Percentiles rank a stretch among this genome's conserved stretches.
These are phyloP conservation scores for Daldinia eschscholtzii DNA, from an alignment of 2,329 filamentous ascomycete genomes.

Conservation along the genomic window DNA sequence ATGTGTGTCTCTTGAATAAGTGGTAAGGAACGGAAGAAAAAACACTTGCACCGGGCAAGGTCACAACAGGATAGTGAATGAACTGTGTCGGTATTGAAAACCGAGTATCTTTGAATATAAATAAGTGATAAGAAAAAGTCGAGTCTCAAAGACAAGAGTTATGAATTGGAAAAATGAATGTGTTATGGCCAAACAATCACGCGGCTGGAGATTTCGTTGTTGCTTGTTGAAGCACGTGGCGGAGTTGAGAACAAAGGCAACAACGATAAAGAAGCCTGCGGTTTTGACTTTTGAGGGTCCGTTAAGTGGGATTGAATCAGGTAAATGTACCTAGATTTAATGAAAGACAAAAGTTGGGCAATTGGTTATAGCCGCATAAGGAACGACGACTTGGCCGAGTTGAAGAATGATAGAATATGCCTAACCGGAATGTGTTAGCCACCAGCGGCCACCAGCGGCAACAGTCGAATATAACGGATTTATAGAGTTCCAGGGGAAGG, in stretches of 20 bases:
- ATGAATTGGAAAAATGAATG: conserved; percentile 24
- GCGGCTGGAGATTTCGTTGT: conserved; percentile 28
- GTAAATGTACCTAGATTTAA: conserved; percentile 11
- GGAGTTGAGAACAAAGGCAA: conserved; percentile 34
- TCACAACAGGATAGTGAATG: conserved; percentile 12
- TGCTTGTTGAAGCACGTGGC: conserved; percentile 18
- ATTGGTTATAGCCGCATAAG: conserved; percentile 47
- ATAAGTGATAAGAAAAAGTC: conserved; percentile 27
- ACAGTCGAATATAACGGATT: conserved; percentile 27
- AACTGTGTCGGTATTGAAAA: background rate
- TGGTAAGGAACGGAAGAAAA: conserved; percentile 16
- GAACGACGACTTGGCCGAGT: conserved; percentile 49
- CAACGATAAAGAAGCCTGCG: conserved; percentile 32
- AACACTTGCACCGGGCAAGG: conserved; percentile 48
- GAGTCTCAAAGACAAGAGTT: conserved; percentile 36
- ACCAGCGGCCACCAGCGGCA: conserved; percentile 23
- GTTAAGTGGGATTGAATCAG: background rate
- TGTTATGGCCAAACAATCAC: conserved; percentile 43
- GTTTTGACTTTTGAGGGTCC: background rate
- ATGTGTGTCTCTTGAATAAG: background rate
- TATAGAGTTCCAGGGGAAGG: conserved; percentile 31
- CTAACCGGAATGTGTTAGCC: conserved; percentile 14
- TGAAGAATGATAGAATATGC: conserved; percentile 33
- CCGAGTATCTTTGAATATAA: conserved; percentile 29
- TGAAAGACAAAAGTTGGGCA: conserved; percentile 21